A percentile compares a stretch with the other conserved stretches of the same genome.
Evolutionary conservation across 495 filamentous ascomycete species (phyloP).

Genomic region (Penicillium manginii): DNA sequence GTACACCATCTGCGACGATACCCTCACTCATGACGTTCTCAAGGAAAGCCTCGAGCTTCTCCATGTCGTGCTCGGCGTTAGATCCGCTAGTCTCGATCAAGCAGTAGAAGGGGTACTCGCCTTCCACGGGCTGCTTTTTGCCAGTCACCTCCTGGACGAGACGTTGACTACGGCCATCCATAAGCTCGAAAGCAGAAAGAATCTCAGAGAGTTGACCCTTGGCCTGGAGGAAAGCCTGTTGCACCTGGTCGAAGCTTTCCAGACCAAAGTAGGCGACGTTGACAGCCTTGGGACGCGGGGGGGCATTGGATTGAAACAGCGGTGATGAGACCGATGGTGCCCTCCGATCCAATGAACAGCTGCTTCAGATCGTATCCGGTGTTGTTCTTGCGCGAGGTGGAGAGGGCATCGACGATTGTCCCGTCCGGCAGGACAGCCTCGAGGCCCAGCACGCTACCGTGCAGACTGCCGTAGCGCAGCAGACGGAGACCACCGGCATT

Average conservation of each 20-base stretch:
- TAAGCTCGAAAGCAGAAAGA: constrained; percentile 95
- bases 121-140: constrained; percentile 79
- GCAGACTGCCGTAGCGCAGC: constrained; percentile 89
- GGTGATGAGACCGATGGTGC: constrained; percentile 93
- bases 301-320: constrained; percentile 88
- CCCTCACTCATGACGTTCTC: constrained; percentile 85
- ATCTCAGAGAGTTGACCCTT: constrained; percentile 92
- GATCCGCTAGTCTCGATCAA: constrained; percentile 94
- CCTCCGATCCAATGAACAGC: constrained; percentile 93
- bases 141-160: constrained; percentile 74
- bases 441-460: constrained; percentile 88
- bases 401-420: constrained; percentile 86
- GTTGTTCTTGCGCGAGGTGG: constrained; percentile 92
- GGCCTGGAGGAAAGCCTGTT: constrained; percentile 79
- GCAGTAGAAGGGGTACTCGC: constrained; percentile 89
- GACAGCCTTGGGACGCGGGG: constrained; percentile 73
- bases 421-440: constrained; percentile 94
- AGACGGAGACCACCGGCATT: constrained; percentile 93
- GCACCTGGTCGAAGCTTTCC: constrained; percentile 83
- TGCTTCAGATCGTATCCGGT: constrained; percentile 98
- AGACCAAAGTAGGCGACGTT: constrained; percentile 92
- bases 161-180: constrained; percentile 82
- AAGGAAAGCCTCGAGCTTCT: constrained; percentile 84
- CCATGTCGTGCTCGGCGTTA: constrained; percentile 88
- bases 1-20: constrained; percentile 82